phyloP scores from a whole-genome alignment of 768 basidiomycete species.

The Neoboletus brunneissimus region DNA sequence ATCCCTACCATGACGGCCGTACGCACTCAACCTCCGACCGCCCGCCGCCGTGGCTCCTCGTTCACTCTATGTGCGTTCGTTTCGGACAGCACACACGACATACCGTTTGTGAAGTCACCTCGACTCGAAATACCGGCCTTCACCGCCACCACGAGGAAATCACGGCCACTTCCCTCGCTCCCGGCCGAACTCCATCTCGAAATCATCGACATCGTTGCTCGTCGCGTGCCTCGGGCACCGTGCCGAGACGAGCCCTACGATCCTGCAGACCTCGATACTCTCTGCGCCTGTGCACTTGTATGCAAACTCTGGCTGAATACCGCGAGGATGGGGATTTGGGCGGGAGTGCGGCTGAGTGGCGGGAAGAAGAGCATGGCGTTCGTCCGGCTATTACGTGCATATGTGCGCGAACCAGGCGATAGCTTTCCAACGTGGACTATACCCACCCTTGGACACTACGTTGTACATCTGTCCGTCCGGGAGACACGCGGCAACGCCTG shows the following conservation, averaged over 20 bases:
- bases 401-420: slow-evolving; percentile 10
- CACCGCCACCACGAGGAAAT: slow-evolving; percentile 4
- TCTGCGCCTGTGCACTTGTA: slow-evolving; percentile 29
- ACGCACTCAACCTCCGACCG: slow-evolving; percentile 6
- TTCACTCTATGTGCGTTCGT: not conserved
- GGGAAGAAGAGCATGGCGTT: slow-evolving; percentile 22
- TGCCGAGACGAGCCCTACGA: slow-evolving; percentile 12
- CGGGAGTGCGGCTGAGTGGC: slow-evolving; percentile 16
- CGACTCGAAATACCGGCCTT: not conserved
- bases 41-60: slow-evolving; percentile 5
- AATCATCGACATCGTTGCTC: slow-evolving; percentile 27
- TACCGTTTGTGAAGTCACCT: not conserved
- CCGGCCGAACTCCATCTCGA: slow-evolving; percentile 32
- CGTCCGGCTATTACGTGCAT: slow-evolving; percentile 17
- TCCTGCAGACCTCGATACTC: slow-evolving; percentile 17
- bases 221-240: slow-evolving; percentile 10
- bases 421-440: slow-evolving; percentile 37
- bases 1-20: slow-evolving; percentile 13
- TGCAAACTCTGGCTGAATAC: slow-evolving; percentile 31
- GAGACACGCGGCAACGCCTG: slow-evolving; percentile 32
- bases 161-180: slow-evolving; percentile 16
- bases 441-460: slow-evolving; percentile 60
- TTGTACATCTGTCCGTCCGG: slow-evolving; percentile 24
- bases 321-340: slow-evolving; percentile 26
- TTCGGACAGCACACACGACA: not conserved